phyloP scores from a whole-genome alignment of 306 rosid species.

The Fragaria ananassa region DNA sequence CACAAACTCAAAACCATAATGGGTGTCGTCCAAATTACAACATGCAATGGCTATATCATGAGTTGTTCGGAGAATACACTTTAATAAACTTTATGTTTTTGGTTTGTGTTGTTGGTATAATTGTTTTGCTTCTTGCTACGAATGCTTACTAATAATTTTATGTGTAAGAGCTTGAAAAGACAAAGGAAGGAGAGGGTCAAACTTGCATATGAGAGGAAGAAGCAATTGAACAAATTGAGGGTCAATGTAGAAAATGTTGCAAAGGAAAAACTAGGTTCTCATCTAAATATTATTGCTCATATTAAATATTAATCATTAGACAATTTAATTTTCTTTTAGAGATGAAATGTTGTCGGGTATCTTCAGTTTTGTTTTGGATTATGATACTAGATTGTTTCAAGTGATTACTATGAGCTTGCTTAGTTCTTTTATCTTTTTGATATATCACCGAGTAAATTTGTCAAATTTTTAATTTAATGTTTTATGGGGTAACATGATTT shows the following conservation, averaged over 20 bases:
- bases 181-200: constrained; percentile 73
- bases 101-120: neutral
- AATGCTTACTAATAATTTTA: neutral
- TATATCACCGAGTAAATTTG: constrained; percentile 10
- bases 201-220: constrained; percentile 64
- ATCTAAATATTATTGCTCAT: constrained; percentile 42
- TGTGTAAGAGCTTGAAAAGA: constrained; percentile 61
- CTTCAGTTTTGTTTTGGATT: constrained; percentile 19
- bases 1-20: too few relatives aligned
- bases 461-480: neutral
- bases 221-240: constrained; percentile 65
- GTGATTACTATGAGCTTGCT: neutral
- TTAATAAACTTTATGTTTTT: too few relatives aligned
- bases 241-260: constrained; percentile 61
- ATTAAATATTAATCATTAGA: constrained; percentile 48
- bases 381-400: constrained; percentile 5
- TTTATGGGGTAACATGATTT: neutral
- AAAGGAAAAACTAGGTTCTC: constrained; percentile 63
- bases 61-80: too few relatives aligned
- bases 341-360: constrained; percentile 12
- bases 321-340: neutral
- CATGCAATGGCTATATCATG: too few relatives aligned
- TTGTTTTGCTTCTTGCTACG: neutral
- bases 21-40: too few relatives aligned
- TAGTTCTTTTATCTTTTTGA: neutral